phyloP scores from a whole-genome alignment of 805 yeast species.

The Saccharomycopsis sp. region DNA sequence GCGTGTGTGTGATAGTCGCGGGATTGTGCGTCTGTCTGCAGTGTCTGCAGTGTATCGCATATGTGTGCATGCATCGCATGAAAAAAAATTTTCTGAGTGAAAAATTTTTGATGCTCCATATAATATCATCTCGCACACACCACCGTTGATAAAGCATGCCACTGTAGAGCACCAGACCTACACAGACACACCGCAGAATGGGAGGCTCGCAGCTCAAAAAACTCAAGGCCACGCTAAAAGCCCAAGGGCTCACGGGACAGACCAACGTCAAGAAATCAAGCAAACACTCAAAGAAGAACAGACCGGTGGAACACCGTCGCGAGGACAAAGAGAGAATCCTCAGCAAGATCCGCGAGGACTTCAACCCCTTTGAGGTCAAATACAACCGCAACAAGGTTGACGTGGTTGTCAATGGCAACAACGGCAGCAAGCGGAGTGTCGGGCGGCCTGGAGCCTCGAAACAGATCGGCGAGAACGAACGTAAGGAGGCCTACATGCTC shows the following conservation, averaged over 20 bases:
- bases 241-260: constrained; percentile 82
- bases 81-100: background rate
- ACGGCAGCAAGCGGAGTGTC: constrained; percentile 33
- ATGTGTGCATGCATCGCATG: background rate
- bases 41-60: background rate
- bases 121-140: too few relatives aligned
- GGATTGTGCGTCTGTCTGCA: background rate
- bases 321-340: constrained; percentile 58
- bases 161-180: too few relatives aligned
- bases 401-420: constrained; percentile 25
- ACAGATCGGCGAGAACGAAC: constrained; percentile 59
- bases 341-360: constrained; percentile 64
- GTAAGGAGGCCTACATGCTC: constrained; percentile 57
- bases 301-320: constrained; percentile 60
- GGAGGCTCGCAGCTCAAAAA: constrained; percentile 85
- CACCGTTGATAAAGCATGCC: too few relatives aligned
- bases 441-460: constrained; percentile 68
- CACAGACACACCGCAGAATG: too few relatives aligned
- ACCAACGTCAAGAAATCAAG: constrained; percentile 56
- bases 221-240: constrained; percentile 68
- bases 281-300: constrained; percentile 34
- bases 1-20: background rate
- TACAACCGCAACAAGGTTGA: constrained; percentile 60
- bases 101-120: background rate
- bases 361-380: constrained; percentile 85